These are phyloP conservation scores for Clarireedia hainanense DNA, from an alignment of 2,329 filamentous ascomycete genomes.

Conservation along the genomic window DNA sequence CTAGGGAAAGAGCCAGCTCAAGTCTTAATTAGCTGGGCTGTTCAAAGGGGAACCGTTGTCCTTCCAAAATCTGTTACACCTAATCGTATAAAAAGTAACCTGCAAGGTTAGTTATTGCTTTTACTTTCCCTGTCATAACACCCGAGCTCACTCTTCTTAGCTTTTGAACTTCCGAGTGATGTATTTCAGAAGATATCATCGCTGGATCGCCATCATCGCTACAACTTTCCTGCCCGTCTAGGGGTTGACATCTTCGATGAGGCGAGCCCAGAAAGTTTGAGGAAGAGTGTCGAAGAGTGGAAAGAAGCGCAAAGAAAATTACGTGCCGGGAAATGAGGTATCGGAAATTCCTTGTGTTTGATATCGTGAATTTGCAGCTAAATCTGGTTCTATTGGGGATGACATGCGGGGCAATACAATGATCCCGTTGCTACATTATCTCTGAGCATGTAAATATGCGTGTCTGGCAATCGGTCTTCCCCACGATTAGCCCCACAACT, in stretches of 20 bases:
- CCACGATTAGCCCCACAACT: too few relatives aligned
- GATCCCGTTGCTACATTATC: too few relatives aligned
- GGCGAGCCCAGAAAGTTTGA: conserved; percentile 31
- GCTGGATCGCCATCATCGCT: conserved; percentile 34
- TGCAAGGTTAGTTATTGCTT: conserved; percentile 22
- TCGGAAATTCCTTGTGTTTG: neutral
- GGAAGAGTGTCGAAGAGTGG: conserved; percentile 29
- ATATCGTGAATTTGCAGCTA: neutral
- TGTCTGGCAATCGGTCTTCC: too few relatives aligned
- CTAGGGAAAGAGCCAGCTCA: conserved; percentile 44
- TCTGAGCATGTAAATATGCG: too few relatives aligned
- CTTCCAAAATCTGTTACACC: conserved; percentile 48
- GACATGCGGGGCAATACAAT: too few relatives aligned
- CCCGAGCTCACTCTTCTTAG: conserved; percentile 23
- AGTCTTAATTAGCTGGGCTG: conserved; percentile 45
- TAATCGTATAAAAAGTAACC: conserved; percentile 41
- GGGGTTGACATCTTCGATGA: conserved; percentile 39
- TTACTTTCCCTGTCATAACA: neutral
- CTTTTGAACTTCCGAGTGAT: conserved; percentile 31
- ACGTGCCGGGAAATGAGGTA: neutral
- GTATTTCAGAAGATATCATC: conserved; percentile 33
- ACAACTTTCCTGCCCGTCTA: conserved; percentile 37
- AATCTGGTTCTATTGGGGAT: neutral
- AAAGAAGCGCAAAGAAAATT: conserved; percentile 7
- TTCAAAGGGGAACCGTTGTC: conserved; percentile 45